Conservation (phyloP, 2,329 filamentous ascomycete genomes). For the Colletotrichum zoysiae region DNA sequence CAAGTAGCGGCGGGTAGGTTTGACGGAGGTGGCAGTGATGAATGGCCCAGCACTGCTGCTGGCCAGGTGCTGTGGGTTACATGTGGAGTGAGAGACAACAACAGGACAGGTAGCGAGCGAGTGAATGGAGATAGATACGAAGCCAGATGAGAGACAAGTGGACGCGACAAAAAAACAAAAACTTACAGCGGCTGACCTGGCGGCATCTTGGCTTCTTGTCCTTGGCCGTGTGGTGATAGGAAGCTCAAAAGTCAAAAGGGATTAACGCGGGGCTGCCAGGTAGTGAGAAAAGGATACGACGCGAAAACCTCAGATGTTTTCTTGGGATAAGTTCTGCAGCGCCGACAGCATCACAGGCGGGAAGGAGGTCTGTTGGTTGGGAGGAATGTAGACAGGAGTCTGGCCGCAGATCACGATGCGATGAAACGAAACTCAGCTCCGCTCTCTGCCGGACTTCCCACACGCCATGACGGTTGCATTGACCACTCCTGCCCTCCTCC, state of each 20-base stretch:
- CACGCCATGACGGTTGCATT: slow-evolving; percentile 41
- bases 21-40: slow-evolving; percentile 3
- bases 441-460: slow-evolving; percentile 28
- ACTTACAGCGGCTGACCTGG: slow-evolving; percentile 41
- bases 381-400: slow-evolving; percentile 17
- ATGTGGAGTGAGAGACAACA: slow-evolving; percentile 10
- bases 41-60: background rate
- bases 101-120: background rate
- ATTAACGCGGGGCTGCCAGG: slow-evolving; percentile 31
- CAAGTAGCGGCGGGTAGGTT: slow-evolving; percentile 25
- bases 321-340: slow-evolving; percentile 31
- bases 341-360: background rate
- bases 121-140: slow-evolving; percentile 3
- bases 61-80: slow-evolving; percentile 10
- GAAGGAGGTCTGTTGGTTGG: background rate
- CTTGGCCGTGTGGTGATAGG: background rate
- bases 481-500: slow-evolving; percentile 24
- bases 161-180: slow-evolving; percentile 6
- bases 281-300: background rate
- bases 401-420: slow-evolving; percentile 36
- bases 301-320: background rate
- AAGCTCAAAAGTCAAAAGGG: slow-evolving; percentile 12
- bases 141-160: slow-evolving; percentile 5
- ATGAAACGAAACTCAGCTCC: slow-evolving; percentile 39
- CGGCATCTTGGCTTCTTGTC: slow-evolving; percentile 20